Base-by-base conservation (phyloP, 2,329 filamentous ascomycete genomes). In the Plenodomus lindquistii region DNA sequence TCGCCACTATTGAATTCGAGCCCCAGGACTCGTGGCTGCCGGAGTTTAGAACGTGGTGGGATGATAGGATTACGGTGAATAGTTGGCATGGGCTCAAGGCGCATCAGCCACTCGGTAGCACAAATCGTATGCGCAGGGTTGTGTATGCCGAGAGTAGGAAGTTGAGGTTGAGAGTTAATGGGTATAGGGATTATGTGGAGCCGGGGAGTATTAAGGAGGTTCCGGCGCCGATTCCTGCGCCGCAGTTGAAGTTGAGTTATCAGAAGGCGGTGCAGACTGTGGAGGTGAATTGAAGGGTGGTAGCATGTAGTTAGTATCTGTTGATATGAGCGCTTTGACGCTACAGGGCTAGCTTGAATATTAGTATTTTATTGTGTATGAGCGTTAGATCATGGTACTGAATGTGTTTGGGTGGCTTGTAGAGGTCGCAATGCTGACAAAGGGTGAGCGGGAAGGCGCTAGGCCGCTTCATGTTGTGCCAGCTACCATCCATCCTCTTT, bases 111-210 rank as follows among this genome's bases (percentile, higher is more conserved):
- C 62, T 75, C 2, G 72, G 73, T 2, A 70, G 66, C 50, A 73
- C 71, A 29, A 75, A 75, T 50, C 48, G 72, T 15, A 73, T 74
- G 72, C 57, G 72, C 6, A 62, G 69, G 42, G 72, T 75, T 0
- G 72, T 75, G 17, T 75, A 76, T 56, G 71, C 72, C 0, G 72
- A 74, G 63, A 68, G 61, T 37, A 67, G 72, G 59, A 73, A 73
- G 63, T 52, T 75, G 46, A 62, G 73, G 36, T 44, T 73, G 42
- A 63, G 64, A 29, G 66, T 75, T 1, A 75, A 75, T 57, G 73
- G 69, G 31, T 67, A 72, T 48, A 70, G 66, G 55, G 66, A 71
- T 40, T 73, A 74, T 52, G 52, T 74, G 18, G 72, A 75, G 63
- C 72, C 71, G 2, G 53, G 52, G 31, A 62, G 67, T 42, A 49